These are phyloP conservation scores for Phyllosticta capitalensis DNA, from an alignment of 2,329 filamentous ascomycete species.

Conservation along the genomic window DNA sequence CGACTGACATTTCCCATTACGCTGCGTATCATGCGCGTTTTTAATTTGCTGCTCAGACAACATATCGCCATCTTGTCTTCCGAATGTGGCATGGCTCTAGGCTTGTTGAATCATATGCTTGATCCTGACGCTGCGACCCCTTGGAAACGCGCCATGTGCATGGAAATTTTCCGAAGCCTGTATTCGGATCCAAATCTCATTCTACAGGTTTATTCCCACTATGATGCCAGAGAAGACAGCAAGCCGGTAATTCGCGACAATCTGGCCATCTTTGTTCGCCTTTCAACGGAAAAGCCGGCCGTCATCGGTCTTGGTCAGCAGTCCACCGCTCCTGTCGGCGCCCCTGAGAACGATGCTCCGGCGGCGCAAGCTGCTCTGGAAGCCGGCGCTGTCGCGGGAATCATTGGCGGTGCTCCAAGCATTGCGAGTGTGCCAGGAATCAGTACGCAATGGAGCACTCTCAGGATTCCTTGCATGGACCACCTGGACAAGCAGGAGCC, in stretches of 20 bases:
- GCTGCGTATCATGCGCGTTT: constrained; percentile 70
- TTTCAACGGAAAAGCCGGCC: constrained; percentile 82
- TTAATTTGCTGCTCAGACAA: constrained; percentile 70
- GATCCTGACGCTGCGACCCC: constrained; percentile 68
- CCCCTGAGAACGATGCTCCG: constrained; percentile 46
- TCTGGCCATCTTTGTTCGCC: constrained; percentile 78
- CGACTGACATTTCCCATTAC: constrained; percentile 72
- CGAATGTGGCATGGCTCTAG: constrained; percentile 76
- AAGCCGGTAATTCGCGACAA: constrained; percentile 73
- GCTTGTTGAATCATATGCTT: constrained; percentile 72
- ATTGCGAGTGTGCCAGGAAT: constrained; percentile 57
- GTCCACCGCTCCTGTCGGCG: constrained; percentile 64
- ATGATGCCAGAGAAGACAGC: constrained; percentile 62
- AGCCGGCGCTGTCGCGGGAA: constrained; percentile 75
- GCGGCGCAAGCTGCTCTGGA: constrained; percentile 84
- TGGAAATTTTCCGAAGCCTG: constrained; percentile 82
- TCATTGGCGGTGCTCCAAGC: constrained; percentile 63
- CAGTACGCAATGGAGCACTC: constrained; percentile 81
- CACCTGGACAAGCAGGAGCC: constrained; percentile 87
- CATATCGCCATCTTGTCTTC: constrained; percentile 65
- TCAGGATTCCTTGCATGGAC: constrained; percentile 82
- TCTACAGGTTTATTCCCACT: constrained; percentile 69
- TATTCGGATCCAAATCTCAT: constrained; percentile 74
- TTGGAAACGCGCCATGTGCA: constrained; percentile 84
- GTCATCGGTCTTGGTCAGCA: constrained; percentile 84